Evolutionary conservation across 192 early-diverging fungal species (phyloP).

Genomic region (Entomortierella beljakovae): DNA sequence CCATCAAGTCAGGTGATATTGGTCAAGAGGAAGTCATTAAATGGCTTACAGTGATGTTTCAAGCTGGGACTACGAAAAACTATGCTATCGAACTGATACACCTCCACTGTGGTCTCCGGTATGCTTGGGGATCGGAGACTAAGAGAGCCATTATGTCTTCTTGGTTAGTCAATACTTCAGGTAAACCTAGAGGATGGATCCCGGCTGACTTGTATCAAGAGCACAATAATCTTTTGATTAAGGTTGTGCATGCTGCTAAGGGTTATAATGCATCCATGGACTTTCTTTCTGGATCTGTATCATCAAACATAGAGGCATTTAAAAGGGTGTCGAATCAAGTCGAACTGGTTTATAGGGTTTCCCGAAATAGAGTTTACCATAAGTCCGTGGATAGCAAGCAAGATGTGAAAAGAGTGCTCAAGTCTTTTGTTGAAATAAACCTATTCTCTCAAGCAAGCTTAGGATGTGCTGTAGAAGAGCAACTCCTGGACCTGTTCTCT

Average conservation of each 20-base stretch:
- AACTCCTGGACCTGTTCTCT: neutral
- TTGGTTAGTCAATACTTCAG: conserved; percentile 16
- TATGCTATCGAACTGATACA: conserved; percentile 20
- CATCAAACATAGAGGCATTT: conserved; percentile 10
- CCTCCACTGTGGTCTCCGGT: conserved; percentile 8
- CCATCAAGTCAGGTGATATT: conserved; percentile 25
- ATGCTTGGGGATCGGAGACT: neutral
- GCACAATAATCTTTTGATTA: conserved; percentile 11
- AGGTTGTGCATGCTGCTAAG: conserved; percentile 5
- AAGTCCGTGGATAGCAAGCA: neutral
- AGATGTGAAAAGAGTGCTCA: neutral
- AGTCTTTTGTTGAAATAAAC: neutral
- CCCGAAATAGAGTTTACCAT: neutral
- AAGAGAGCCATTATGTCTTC: conserved; percentile 23
- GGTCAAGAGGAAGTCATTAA: conserved; percentile 12
- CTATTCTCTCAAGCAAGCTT: neutral
- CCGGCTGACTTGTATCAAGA: conserved; percentile 10
- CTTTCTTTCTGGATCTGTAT: neutral
- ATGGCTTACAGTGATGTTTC: conserved; percentile 14
- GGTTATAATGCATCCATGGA: conserved; percentile 16
- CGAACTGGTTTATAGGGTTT: neutral
- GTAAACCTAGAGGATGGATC: conserved; percentile 7
- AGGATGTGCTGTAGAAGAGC: neutral
- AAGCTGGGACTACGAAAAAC: conserved; percentile 18
- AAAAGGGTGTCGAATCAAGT: neutral